Base-by-base conservation (phyloP, 1,284 basidiomycete genomes). In the Cutaneotrichosporon cutaneum region DNA sequence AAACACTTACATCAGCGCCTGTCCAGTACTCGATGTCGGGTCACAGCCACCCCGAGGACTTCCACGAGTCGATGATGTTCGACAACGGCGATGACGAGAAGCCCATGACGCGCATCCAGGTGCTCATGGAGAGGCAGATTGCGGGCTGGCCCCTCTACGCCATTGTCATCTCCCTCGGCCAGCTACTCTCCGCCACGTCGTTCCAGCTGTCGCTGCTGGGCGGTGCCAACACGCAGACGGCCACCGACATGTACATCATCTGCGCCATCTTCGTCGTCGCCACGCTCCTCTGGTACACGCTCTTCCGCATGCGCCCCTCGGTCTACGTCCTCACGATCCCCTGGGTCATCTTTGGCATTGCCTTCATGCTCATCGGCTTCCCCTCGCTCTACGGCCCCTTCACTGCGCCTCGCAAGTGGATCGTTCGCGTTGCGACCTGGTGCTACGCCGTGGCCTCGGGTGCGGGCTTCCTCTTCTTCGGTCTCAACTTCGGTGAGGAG, bases 401-500 rank as follows among this genome's bases (percentile, higher is more conserved):
- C 61, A 81, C 83, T 51, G 80, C 81, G 3, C 83, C 86, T 6
- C 89, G 90, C 65, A 82, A 83, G 42, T 84, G 84, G 58, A 80
- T 94, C 50, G 83, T 90, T 36, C 88, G 87, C 72, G 81, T 86
- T 36, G 91, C 92, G 16, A 93, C 90, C 0, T 94, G 92, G 90
- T 64, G 67, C 57, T 95, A 95, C 80, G 92, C 92, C 51, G 80
- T 91, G 54, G 92, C 89, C 14, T 94, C 92, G 32, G 88, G 92
- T 10, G 92, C 90, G 42, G 88, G 90, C 21, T 95, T 94, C 83
- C 81, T 87, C 61, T 94, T 92, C 85, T 95, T 95, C 73, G 92
- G 92, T 76, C 84, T 94, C 68, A 95, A 95, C 80, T 95, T 94
- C 77, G 92, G 92, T 80, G 92, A 95, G 82, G 92, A 94, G 84